phyloP scores from a whole-genome alignment of 371 early-diverging fungal genomes.

The Apophysomyces sp. region DNA sequence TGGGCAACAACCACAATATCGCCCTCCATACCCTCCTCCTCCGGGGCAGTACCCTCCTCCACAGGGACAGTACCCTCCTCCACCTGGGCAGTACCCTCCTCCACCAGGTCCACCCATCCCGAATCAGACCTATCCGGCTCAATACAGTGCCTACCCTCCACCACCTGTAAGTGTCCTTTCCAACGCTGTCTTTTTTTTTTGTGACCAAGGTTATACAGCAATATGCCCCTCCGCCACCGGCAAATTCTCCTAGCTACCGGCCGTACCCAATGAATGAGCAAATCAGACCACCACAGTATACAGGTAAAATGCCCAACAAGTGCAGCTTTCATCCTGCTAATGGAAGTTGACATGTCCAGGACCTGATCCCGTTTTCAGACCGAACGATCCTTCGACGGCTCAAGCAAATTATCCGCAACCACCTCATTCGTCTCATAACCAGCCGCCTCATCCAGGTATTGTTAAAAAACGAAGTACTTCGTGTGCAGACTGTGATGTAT shows the following conservation, averaged over 20 bases:
- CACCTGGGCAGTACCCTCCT: constrained; percentile 6
- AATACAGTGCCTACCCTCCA: constrained; percentile 13
- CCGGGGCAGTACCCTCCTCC: constrained; percentile 6
- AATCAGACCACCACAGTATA: constrained; percentile 13
- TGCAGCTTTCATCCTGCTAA: neutral
- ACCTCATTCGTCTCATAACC: constrained; percentile 19
- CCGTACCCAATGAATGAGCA: constrained; percentile 6
- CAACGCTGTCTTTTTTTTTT: no score
- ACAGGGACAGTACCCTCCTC: constrained; percentile 7
- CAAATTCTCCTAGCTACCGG: constrained; percentile 9
- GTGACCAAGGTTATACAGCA: neutral
- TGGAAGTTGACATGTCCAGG: constrained; percentile 1
- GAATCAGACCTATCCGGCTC: constrained; percentile 2
- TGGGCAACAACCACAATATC: constrained; percentile 1
- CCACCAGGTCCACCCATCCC: constrained; percentile 10
- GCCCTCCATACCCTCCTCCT: constrained; percentile 8
- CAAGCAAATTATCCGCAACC: constrained; percentile 27
- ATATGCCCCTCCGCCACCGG: constrained; percentile 18
- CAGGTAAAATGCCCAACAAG: constrained; percentile 3
- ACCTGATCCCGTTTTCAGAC: constrained; percentile 24
- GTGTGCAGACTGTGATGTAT: neutral
- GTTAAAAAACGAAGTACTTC: neutral
- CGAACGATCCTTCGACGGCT: constrained; percentile 11
- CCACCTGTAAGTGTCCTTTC: constrained; percentile 10
- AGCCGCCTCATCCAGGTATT: constrained; percentile 22